A percentile compares a stretch with the other conserved stretches of the same genome.
phyloP scores from a whole-genome alignment of 2,329 filamentous ascomycete species.

The Fonsecaea nubica region DNA sequence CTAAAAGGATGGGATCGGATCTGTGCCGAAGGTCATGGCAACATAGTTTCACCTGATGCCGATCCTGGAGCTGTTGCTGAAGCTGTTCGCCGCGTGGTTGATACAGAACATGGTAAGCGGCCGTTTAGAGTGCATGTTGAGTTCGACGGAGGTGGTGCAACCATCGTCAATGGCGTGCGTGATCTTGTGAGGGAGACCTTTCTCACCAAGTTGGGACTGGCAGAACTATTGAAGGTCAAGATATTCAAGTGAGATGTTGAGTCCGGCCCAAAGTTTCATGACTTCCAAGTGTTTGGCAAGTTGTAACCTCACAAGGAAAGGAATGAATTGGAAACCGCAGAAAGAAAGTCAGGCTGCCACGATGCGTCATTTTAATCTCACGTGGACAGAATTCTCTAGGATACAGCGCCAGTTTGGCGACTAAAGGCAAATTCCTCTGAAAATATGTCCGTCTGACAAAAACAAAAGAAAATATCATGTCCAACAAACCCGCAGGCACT shows the following conservation, averaged over 20 bases:
- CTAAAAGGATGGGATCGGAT: slow-evolving; percentile 6
- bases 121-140: slow-evolving; percentile 26
- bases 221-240: slow-evolving; percentile 18
- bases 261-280: background rate
- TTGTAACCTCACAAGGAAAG: no score
- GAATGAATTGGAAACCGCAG: no score
- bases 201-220: slow-evolving; percentile 13
- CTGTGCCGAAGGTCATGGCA: background rate
- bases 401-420: background rate
- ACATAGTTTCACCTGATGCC: slow-evolving; percentile 9
- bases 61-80: slow-evolving; percentile 23
- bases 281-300: background rate
- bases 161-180: slow-evolving; percentile 16
- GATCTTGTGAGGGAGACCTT: slow-evolving; percentile 22
- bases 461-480: background rate
- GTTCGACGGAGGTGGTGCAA: slow-evolving; percentile 14
- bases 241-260: background rate
- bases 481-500: background rate
- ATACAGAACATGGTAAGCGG: slow-evolving; percentile 14
- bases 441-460: background rate
- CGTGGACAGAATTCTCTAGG: background rate
- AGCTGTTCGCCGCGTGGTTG: slow-evolving; percentile 20
- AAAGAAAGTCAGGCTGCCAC: no score
- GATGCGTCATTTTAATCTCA: background rate
- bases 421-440: background rate